These are phyloP conservation scores for Fragaria iinumae DNA, from an alignment of 306 rosid species.

Conservation along the genomic window DNA sequence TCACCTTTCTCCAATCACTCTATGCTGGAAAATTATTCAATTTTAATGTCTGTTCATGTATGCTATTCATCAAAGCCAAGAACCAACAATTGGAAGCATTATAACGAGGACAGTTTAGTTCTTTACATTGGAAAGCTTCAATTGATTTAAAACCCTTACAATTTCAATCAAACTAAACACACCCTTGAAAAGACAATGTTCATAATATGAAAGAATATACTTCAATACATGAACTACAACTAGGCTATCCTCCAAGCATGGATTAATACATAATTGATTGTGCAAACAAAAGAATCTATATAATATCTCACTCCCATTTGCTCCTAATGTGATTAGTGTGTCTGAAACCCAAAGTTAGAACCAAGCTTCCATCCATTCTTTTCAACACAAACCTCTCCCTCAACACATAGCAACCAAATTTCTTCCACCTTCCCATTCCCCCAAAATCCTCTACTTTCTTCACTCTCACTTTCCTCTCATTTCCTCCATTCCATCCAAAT, in stretches of 20 bases:
- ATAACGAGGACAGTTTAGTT: neutral
- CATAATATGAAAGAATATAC: no score
- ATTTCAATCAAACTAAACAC: neutral
- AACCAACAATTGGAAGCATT: neutral
- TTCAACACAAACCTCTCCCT: slow-evolving; percentile 45
- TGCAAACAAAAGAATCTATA: no score
- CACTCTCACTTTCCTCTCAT: slow-evolving; percentile 29
- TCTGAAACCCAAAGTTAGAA: slow-evolving; percentile 40
- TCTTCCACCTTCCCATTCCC: slow-evolving; percentile 36
- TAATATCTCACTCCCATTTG: slow-evolving; percentile 38
- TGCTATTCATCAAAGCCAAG: neutral
- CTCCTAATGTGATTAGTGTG: slow-evolving; percentile 41
- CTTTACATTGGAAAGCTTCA: neutral
- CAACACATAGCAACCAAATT: slow-evolving; percentile 36
- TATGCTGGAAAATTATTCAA: no score
- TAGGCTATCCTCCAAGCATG: no score
- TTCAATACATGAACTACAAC: no score
- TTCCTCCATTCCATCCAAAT: slow-evolving; percentile 38
- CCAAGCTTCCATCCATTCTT: slow-evolving; percentile 47
- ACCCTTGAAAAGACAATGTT: no score
- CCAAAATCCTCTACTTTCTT: slow-evolving; percentile 48
- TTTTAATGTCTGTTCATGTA: no score
- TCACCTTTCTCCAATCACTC: no score
- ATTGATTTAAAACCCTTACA: neutral
- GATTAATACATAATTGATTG: no score